Evolutionary conservation across 805 yeast genomes (phyloP), one percentile per base, ranked within the genome.

Genomic region (Candida tibetensis): DNA sequence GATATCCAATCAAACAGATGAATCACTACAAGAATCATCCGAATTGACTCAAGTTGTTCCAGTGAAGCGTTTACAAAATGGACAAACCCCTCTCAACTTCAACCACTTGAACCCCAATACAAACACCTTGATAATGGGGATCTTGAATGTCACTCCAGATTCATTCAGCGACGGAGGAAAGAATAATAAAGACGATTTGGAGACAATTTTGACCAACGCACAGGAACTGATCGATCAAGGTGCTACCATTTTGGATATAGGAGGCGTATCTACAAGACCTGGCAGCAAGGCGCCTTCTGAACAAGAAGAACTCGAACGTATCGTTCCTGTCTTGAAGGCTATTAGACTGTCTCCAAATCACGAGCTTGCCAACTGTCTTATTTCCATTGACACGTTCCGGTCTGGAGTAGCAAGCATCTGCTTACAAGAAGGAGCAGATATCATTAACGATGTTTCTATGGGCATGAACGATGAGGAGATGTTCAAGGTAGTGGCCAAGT

Each of bases 221-320:
- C 55, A 61, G 28, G 46, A 60, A 27, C 72, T 85, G 71, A 71
- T 78, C 4, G 50, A 57, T 0, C 64, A 72, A 16, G 89, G 87
- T 1, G 86, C 89, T n/a, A 69, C 71, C 18, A 85, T 93, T 21
- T 70, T 93, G 27, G 99, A 93, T 58, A 74, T 93, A 38, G 99
- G 99, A 6, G 99, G 99, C 2, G 86, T 88, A 40, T 87, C 96
- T 1, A 93, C 99, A 0, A 74, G 95, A 35, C 99, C 99, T 0
- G 87, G 88, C 1, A 78, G 95, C 1, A 52, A 47, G 1, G 86
- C 78, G 38, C 81, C 84, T 0, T 52, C 74, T 2, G 72, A 58
- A 15, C 74, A 73, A n/a, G 90, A 77, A 39, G 99, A 93, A 57
- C 49, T 85, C 32, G 51, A 51, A 2, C 63, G 98, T 30, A 83